phyloP scores from a whole-genome alignment of 192 early-diverging fungal species.

The Backusella liffmaniae region DNA sequence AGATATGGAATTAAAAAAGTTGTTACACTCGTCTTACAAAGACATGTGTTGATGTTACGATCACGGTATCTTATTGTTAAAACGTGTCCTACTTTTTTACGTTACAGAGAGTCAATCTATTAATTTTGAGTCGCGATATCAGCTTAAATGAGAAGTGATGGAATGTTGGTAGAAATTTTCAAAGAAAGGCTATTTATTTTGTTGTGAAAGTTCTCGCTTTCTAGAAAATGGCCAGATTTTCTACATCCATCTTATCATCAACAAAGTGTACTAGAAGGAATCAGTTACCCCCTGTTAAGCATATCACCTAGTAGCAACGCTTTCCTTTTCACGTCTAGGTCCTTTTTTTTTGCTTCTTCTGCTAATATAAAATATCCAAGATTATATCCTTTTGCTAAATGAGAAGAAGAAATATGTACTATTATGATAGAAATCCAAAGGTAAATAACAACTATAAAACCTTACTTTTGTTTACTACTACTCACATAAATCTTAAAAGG shows the following conservation, averaged over 20 bases:
- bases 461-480: background rate
- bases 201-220: background rate
- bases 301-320: background rate
- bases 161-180: background rate
- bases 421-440: background rate
- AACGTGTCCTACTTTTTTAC: background rate
- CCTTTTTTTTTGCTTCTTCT: background rate
- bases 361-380: background rate
- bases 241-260: background rate
- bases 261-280: background rate
- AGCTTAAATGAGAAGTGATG: background rate
- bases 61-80: background rate
- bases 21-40: background rate
- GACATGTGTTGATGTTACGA: background rate
- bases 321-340: background rate
- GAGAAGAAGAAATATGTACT: background rate
- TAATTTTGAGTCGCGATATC: background rate
- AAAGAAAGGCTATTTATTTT: background rate
- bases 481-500: background rate
- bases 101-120: background rate
- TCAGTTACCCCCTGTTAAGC: background rate
- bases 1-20: background rate
- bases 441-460: background rate
- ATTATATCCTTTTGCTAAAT: too few species aligned
- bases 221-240: background rate